A percentile compares a stretch with the other conserved stretches of the same genome.
Evolutionary conservation across 305 asterid genomes (phyloP).

Genomic region (Ilex paraguariensis): DNA sequence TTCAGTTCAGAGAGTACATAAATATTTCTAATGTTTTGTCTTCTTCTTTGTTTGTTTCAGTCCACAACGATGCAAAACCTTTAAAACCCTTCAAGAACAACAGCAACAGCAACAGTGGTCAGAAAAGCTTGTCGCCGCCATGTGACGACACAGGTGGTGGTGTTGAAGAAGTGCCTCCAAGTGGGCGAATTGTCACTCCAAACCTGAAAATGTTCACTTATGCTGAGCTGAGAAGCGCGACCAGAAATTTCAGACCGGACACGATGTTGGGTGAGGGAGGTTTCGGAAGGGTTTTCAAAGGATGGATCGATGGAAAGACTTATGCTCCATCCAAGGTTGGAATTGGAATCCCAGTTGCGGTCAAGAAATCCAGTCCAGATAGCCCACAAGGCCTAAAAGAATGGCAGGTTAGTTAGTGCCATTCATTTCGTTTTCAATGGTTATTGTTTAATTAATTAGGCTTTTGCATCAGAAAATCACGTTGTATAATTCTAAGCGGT

Average conservation of each 20-base stretch:
- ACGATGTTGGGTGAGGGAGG: slow-evolving; percentile 31
- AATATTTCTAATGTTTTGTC: no score
- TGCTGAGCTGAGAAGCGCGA: slow-evolving; percentile 18
- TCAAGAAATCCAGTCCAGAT: slow-evolving; percentile 27
- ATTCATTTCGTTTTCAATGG: no score
- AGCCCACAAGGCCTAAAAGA: slow-evolving; percentile 30
- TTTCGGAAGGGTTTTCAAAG: slow-evolving; percentile 32
- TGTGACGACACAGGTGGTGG: not conserved
- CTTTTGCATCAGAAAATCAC: no score
- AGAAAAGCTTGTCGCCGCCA: not conserved
- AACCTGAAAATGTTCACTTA: slow-evolving; percentile 20
- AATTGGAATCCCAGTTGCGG: slow-evolving; percentile 29
- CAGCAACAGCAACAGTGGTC: not conserved
- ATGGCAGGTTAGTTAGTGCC: slow-evolving; percentile 21
- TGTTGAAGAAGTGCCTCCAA: not conserved
- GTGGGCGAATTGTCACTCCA: slow-evolving; percentile 10
- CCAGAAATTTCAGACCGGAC: slow-evolving; percentile 23
- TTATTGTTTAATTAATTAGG: no score
- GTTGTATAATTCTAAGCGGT: no score
- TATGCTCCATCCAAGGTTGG: slow-evolving; percentile 25
- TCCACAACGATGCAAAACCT: not conserved
- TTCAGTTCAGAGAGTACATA: not conserved
- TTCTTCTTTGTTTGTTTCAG: slow-evolving; percentile 1
- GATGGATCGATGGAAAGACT: slow-evolving; percentile 28
- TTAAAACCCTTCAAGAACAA: not conserved